Conservation (phyloP, 75 land plant species). For the Pinus albicaulis region DNA sequence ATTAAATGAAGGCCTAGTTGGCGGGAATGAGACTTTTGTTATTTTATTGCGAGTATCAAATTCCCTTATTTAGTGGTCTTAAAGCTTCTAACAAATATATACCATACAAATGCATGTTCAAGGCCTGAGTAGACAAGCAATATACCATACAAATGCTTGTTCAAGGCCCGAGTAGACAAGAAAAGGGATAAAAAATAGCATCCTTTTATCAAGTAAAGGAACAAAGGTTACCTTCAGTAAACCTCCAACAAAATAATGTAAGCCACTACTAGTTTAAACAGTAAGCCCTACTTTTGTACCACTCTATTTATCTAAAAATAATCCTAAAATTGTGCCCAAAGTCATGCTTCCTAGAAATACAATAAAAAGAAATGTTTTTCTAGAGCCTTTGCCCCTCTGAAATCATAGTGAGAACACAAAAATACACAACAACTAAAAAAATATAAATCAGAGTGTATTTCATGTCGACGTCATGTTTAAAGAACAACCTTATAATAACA, state of each 20-base stretch:
- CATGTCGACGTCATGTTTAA: not conserved
- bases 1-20: not conserved
- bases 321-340: slow-evolving; percentile 69
- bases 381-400: slow-evolving; percentile 44
- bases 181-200: slow-evolving; percentile 81
- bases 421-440: not conserved
- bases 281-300: slow-evolving; percentile 17
- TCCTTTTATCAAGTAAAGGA: slow-evolving; percentile 50
- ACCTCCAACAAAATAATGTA: slow-evolving; percentile 12
- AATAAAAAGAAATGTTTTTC: slow-evolving; percentile 55
- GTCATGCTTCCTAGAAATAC: slow-evolving; percentile 74
- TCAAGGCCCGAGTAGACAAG: slow-evolving; percentile 50
- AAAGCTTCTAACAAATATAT: not conserved
- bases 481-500: not conserved
- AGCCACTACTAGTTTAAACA: slow-evolving; percentile 12
- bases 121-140: slow-evolving; percentile 78
- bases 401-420: not conserved
- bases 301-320: slow-evolving; percentile 51
- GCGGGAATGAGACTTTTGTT: slow-evolving; percentile 2
- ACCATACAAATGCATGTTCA: slow-evolving; percentile 59
- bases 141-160: slow-evolving; percentile 30
- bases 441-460: not conserved
- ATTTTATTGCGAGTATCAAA: no score
- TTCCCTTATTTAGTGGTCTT: slow-evolving; percentile 1
- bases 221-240: slow-evolving; percentile 39